Evolutionary conservation across 441 rosid species (phyloP).

Genomic region (Iberis amara): DNA sequence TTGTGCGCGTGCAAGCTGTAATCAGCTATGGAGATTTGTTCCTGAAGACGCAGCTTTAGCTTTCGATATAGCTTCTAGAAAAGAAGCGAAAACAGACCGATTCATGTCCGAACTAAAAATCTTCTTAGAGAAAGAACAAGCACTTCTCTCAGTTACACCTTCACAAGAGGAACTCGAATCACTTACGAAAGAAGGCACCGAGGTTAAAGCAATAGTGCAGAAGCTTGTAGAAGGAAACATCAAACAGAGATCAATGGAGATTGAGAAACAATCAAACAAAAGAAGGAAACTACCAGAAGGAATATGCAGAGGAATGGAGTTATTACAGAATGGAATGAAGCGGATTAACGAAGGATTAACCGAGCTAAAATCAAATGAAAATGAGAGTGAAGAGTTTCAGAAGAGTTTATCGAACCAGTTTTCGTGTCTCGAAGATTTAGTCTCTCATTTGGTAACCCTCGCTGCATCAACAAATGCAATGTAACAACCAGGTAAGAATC

Average conservation of each 20-base stretch:
- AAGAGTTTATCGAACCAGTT: constrained; percentile 52
- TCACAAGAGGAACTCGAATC: constrained; percentile 44
- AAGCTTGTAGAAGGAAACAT: constrained; percentile 27
- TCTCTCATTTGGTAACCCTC: constrained; percentile 49
- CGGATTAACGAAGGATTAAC: constrained; percentile 53
- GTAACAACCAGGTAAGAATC: not conserved
- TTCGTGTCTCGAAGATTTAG: constrained; percentile 59
- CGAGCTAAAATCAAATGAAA: constrained; percentile 46
- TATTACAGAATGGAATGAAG: constrained; percentile 71
- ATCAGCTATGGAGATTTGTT: constrained; percentile 79
- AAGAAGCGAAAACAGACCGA: constrained; percentile 51
- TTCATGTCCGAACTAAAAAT: constrained; percentile 74
- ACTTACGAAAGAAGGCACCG: constrained; percentile 52
- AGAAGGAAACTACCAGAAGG: constrained; percentile 80
- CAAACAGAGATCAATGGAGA: constrained; percentile 27
- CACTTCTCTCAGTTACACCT: constrained; percentile 37
- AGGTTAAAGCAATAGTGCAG: constrained; percentile 40
- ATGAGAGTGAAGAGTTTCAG: constrained; percentile 43
- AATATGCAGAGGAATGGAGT: constrained; percentile 62
- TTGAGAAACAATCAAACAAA: constrained; percentile 44
- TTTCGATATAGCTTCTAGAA: constrained; percentile 51
- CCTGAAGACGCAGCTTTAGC: constrained; percentile 79
- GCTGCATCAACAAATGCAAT: constrained; percentile 14
- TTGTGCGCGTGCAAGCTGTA: constrained; percentile 71
- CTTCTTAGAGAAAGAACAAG: constrained; percentile 72